Conservation (phyloP, 257 asterid genomes). For the Echium plantagineum region DNA sequence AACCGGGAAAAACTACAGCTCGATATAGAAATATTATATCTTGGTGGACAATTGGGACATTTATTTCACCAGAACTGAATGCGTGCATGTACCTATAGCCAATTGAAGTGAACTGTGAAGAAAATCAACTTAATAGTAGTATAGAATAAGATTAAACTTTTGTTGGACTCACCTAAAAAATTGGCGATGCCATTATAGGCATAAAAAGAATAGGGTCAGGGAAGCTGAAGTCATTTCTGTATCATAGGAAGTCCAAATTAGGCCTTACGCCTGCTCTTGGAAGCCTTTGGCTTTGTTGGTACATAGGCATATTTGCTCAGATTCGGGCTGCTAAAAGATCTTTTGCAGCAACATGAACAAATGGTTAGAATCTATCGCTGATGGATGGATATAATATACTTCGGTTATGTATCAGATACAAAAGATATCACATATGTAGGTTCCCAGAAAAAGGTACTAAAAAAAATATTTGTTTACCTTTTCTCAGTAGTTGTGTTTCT, state of each 20-base stretch:
- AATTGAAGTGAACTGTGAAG: constrained; percentile 1
- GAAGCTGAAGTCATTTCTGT: background rate
- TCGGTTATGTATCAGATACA: background rate
- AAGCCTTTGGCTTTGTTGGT: constrained; percentile 23
- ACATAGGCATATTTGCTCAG: constrained; percentile 32
- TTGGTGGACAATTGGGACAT: background rate
- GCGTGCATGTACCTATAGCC: background rate
- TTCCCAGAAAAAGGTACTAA: background rate
- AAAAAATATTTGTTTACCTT: constrained; percentile 29
- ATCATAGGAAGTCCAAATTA: constrained; percentile 2
- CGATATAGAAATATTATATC: background rate
- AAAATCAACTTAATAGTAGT: background rate
- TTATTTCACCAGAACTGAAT: background rate
- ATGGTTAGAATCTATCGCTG: constrained; percentile 1
- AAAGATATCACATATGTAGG: background rate
- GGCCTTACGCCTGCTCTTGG: constrained; percentile 23
- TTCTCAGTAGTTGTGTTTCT: constrained; percentile 34
- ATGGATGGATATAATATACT: background rate
- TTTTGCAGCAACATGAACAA: constrained; percentile 11
- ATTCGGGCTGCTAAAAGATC: constrained; percentile 27
- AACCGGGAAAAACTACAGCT: background rate
- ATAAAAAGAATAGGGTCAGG: background rate
- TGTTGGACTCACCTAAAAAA: background rate
- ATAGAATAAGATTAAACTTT: background rate
- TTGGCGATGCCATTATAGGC: background rate